Percentiles rank a stretch among this genome's conserved stretches.
Conservation (phyloP, 2,329 filamentous ascomycete genomes). For the Verticillium klebahnii region DNA sequence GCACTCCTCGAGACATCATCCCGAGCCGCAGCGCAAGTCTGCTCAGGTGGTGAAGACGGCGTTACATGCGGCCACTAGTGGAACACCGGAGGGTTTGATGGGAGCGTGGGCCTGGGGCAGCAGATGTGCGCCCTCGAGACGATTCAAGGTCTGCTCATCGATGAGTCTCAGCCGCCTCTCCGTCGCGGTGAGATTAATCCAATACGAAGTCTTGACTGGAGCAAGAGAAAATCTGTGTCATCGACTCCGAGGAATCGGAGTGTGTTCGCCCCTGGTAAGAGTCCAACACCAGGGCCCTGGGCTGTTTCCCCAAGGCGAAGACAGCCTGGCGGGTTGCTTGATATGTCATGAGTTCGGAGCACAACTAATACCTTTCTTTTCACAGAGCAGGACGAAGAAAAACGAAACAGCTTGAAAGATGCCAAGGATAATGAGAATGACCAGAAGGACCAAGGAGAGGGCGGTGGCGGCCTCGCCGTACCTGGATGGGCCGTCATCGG, state of each 20-base stretch:
- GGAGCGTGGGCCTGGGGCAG: slow-evolving; percentile 51
- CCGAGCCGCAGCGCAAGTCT: slow-evolving; percentile 49
- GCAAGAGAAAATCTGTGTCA: background rate
- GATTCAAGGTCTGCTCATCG: slow-evolving; percentile 53
- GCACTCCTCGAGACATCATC: slow-evolving; percentile 46
- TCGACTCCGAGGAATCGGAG: background rate
- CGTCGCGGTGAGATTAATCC: slow-evolving; percentile 40
- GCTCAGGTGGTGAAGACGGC: slow-evolving; percentile 48
- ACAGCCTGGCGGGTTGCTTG: no score
- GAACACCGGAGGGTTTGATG: slow-evolving; percentile 55
- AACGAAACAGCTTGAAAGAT: background rate
- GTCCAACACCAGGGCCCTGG: no score
- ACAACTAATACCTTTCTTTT: background rate
- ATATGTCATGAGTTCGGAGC: background rate
- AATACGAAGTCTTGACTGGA: slow-evolving; percentile 26
- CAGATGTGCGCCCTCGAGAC: slow-evolving; percentile 62
- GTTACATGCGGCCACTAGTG: slow-evolving; percentile 58
- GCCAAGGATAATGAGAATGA: background rate
- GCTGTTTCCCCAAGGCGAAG: no score
- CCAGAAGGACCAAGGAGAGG: background rate
- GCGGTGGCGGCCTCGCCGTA: background rate
- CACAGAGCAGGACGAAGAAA: background rate
- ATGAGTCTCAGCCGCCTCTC: slow-evolving; percentile 34
- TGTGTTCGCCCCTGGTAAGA: background rate
- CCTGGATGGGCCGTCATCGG: background rate